phyloP scores from a whole-genome alignment of 805 yeast genomes.

The Blastobotrys chiropterorum region DNA sequence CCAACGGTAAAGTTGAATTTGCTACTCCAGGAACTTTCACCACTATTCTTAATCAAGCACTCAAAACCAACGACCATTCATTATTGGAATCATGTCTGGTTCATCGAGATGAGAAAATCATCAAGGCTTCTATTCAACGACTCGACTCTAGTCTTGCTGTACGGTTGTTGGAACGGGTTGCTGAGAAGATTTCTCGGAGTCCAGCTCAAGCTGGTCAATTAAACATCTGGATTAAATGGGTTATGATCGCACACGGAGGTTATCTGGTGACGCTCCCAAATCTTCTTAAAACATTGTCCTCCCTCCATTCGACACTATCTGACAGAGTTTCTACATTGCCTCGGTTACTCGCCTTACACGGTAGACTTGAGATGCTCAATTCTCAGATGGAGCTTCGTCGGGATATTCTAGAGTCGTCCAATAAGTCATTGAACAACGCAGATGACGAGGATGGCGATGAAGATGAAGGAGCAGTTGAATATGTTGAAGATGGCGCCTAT shows the following conservation, averaged over 20 bases:
- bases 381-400: constrained; percentile 69
- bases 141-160: constrained; percentile 42
- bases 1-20: constrained; percentile 36
- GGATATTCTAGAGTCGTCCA: constrained; percentile 36
- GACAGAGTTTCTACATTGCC: constrained; percentile 56
- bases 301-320: constrained; percentile 51
- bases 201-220: constrained; percentile 47
- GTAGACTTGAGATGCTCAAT: constrained; percentile 69
- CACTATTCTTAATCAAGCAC: constrained; percentile 79
- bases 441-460: constrained; percentile 27
- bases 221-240: constrained; percentile 74
- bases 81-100: constrained; percentile 76
- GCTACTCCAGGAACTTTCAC: constrained; percentile 71
- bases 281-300: constrained; percentile 48
- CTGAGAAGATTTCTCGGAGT: constrained; percentile 44
- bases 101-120: constrained; percentile 44
- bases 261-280: constrained; percentile 48
- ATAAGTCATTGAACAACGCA: constrained; percentile 30
- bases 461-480: constrained; percentile 29
- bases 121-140: constrained; percentile 49
- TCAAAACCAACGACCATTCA: constrained; percentile 79
- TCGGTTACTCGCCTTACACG: constrained; percentile 71
- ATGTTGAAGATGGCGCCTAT: constrained; percentile 34
- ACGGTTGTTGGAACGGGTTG: constrained; percentile 41
- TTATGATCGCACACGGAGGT: constrained; percentile 64